Conservation (phyloP, 495 filamentous ascomycete species). For the Xanthoparmelia taractica region DNA sequence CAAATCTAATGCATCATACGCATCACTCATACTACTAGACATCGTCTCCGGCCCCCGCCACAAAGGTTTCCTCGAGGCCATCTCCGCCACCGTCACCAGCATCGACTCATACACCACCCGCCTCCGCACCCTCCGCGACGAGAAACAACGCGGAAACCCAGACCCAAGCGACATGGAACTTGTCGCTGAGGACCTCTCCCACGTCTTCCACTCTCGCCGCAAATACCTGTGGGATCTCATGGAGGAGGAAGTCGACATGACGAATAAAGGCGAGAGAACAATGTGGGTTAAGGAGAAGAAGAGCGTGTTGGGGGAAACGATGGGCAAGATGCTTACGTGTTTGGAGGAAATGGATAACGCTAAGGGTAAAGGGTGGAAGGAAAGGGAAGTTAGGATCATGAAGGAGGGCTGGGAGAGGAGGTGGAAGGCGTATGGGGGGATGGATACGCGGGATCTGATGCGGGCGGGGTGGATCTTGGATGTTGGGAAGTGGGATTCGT, state of each 20-base stretch:
- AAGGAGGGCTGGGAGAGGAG: neutral
- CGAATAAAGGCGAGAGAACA: neutral
- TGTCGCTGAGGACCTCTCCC: neutral
- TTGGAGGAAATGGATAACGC: neutral
- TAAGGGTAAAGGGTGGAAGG: neutral
- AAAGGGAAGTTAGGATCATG: slow-evolving; percentile 5
- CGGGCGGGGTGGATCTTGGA: neutral
- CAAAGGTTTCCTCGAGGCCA: neutral
- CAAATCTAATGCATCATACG: neutral
- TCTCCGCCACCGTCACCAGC: neutral
- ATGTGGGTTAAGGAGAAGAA: neutral
- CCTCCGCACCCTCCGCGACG: neutral
- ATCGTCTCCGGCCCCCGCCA: neutral
- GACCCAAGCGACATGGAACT: neutral
- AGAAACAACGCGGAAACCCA: neutral
- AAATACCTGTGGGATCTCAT: neutral
- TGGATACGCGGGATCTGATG: neutral
- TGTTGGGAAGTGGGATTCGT: neutral
- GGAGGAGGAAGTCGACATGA: slow-evolving; percentile 4
- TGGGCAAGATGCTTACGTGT: neutral
- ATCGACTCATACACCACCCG: neutral
- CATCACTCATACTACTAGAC: neutral
- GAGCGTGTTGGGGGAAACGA: neutral
- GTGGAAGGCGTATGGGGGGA: neutral
- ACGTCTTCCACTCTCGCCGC: neutral